Evolutionary conservation across 1,139 yeast genomes (phyloP), one percentile per base, ranked within the genome.

Genomic region (Yamadazyma membranifaciens): DNA sequence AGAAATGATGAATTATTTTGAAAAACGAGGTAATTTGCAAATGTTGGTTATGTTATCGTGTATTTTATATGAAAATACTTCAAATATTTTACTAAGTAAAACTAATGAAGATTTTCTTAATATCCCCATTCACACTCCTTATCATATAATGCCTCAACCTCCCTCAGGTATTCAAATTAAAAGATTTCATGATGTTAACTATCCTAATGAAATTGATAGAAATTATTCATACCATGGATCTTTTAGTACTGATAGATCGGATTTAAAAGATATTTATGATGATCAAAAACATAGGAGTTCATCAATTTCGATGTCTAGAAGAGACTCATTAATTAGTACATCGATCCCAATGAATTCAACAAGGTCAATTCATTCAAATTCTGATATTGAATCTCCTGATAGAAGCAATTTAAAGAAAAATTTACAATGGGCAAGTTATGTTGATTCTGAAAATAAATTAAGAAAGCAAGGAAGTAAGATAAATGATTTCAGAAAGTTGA

Each of bases 41-140:
- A 88, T 91, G 96, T 67, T 92, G 15, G 96, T 96, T 1, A 84
- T 87, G 87, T 63, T 89, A 56, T 80, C 94, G 2, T 87, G 96
- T 62, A 74, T 88, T 3, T 52, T 78, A 43, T 71, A 61, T 50
- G 81, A 78, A 43, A 72, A 75, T 45, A 45, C 56, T 11, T 48
- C 46, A 12, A 60, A 59, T 35, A 11, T 29, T 13, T 10, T 40
- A 57, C 17, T 46, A 31, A 25, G 11, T 14, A 10, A 27, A 10
- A 16, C 6, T 6, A 20, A 20, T 22, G 38, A 36, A n/a, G 57
- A 50, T 12, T 38, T 50, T 22, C 53, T 56, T 42, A 60, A 58
- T 34, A 58, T 73, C 1, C 80, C 81, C 0, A 63, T 75, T 28
- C 75, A 75, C 44, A 71, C 80, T 0, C 81, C 81, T 1, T 75